Percentiles rank a stretch among this genome's conserved stretches.
Evolutionary conservation across 495 filamentous ascomycete species (phyloP).

Genomic region (Corynascus novoguineensis): DNA sequence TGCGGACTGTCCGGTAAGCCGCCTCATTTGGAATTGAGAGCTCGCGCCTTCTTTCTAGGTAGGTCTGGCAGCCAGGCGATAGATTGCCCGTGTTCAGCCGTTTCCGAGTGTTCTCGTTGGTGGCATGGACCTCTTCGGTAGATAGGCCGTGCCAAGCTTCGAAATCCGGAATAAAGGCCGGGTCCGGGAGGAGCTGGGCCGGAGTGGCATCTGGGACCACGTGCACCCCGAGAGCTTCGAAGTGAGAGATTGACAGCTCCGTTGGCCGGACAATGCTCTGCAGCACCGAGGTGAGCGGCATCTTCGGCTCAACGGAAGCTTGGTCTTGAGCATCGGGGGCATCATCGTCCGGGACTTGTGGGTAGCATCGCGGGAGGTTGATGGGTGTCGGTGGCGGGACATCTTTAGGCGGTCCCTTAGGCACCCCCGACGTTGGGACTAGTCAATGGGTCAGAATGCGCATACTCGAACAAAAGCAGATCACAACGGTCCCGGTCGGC

Average conservation of each 20-base stretch:
- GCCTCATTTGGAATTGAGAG: conserved; percentile 44
- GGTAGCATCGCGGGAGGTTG: conserved; percentile 43
- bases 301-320: conserved; percentile 12
- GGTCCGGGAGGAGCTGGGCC: conserved; percentile 44
- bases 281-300: conserved; percentile 39
- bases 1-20: conserved; percentile 49
- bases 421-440: conserved; percentile 29
- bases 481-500: conserved; percentile 7
- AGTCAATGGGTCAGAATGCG: conserved; percentile 23
- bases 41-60: conserved; percentile 48
- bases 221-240: conserved; percentile 47
- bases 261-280: conserved; percentile 45
- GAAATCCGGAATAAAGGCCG: conserved; percentile 42
- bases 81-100: conserved; percentile 41
- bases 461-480: conserved; percentile 1
- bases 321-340: neutral
- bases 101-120: conserved; percentile 39
- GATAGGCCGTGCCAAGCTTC: conserved; percentile 42
- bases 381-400: conserved; percentile 51
- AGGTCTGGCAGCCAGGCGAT: conserved; percentile 47
- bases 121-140: conserved; percentile 38
- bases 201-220: conserved; percentile 40
- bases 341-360: conserved; percentile 24
- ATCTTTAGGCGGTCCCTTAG: conserved; percentile 37
- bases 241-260: conserved; percentile 41